Evolutionary conservation across 208 protist genomes (phyloP).

Genomic region (Leishmania lainsoni): DNA sequence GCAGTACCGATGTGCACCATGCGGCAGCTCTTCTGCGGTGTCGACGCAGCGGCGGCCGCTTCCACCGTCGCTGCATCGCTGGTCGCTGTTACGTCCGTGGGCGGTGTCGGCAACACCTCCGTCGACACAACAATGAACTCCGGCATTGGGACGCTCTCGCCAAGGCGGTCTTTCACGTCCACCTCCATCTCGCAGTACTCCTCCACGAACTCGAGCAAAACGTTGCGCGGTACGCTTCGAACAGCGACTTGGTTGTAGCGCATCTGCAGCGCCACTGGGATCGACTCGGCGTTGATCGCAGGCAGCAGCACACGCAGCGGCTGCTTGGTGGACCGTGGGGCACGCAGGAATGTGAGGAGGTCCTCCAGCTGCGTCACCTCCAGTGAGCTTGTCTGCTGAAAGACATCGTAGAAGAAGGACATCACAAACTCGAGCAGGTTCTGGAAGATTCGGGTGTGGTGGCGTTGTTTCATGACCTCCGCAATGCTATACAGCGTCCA

Average conservation of each 20-base stretch:
- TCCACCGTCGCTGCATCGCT: background rate
- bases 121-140: conserved; percentile 78
- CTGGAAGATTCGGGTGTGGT: conserved; percentile 33
- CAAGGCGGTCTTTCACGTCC: conserved; percentile 57
- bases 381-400: conserved; percentile 35
- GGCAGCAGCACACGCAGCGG: conserved; percentile 52
- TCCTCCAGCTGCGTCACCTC: conserved; percentile 30
- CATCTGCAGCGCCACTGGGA: conserved; percentile 62
- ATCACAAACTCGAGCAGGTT: conserved; percentile 75
- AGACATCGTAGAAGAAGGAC: conserved; percentile 69
- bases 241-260: conserved; percentile 49
- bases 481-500: conserved; percentile 61
- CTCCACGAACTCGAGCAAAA: conserved; percentile 63
- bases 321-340: conserved; percentile 32
- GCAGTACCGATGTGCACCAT: conserved; percentile 64
- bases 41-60: conserved; percentile 11
- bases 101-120: conserved; percentile 35
- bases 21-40: conserved; percentile 49
- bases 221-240: conserved; percentile 46
- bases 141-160: conserved; percentile 55
- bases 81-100: conserved; percentile 14
- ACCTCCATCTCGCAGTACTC: conserved; percentile 72
- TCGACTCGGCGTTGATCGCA: conserved; percentile 45
- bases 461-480: conserved; percentile 39
- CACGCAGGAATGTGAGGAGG: conserved; percentile 59